These are phyloP conservation scores for Torrubiella hemipterigena DNA, from an alignment of 2,329 filamentous ascomycete genomes.

Conservation along the genomic window DNA sequence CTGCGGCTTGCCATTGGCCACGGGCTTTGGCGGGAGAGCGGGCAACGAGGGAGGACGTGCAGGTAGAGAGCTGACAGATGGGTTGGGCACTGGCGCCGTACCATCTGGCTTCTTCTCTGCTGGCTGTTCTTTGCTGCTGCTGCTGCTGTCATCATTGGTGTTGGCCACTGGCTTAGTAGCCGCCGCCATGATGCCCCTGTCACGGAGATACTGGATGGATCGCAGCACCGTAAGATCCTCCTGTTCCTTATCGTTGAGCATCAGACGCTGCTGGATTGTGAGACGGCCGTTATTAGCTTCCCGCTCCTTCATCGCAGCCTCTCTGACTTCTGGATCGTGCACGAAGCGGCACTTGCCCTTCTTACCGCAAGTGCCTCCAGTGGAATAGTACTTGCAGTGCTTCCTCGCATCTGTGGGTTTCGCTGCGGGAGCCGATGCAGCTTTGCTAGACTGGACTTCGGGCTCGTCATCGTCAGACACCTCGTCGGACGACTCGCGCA, in stretches of 20 bases:
- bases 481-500: slow-evolving; percentile 40
- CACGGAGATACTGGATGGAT: slow-evolving; percentile 52
- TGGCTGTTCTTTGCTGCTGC: slow-evolving; percentile 9
- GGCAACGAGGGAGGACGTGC: slow-evolving; percentile 25
- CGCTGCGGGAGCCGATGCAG: slow-evolving; percentile 15
- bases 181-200: slow-evolving; percentile 39
- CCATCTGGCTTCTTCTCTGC: slow-evolving; percentile 4
- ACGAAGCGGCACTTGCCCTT: slow-evolving; percentile 67
- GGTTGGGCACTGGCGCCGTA: slow-evolving; percentile 5
- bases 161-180: slow-evolving; percentile 2
- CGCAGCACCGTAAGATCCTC: slow-evolving; percentile 55
- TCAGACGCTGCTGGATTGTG: slow-evolving; percentile 53
- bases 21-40: slow-evolving; percentile 18
- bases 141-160: slow-evolving; percentile 5
- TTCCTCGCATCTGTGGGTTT: slow-evolving; percentile 33
- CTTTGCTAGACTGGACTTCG: slow-evolving; percentile 36
- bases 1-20: slow-evolving; percentile 5
- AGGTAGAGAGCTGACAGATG: slow-evolving; percentile 25
- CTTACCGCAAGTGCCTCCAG: slow-evolving; percentile 57
- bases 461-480: slow-evolving; percentile 47
- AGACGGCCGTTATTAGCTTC: slow-evolving; percentile 53
- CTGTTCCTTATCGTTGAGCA: slow-evolving; percentile 56
- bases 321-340: slow-evolving; percentile 51
- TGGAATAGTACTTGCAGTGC: slow-evolving; percentile 62
- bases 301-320: slow-evolving; percentile 50